Evolutionary conservation across 2,329 filamentous ascomycete species (phyloP), one percentile per base, ranked within the genome.

Genomic region (Thielaviopsis euricoi): DNA sequence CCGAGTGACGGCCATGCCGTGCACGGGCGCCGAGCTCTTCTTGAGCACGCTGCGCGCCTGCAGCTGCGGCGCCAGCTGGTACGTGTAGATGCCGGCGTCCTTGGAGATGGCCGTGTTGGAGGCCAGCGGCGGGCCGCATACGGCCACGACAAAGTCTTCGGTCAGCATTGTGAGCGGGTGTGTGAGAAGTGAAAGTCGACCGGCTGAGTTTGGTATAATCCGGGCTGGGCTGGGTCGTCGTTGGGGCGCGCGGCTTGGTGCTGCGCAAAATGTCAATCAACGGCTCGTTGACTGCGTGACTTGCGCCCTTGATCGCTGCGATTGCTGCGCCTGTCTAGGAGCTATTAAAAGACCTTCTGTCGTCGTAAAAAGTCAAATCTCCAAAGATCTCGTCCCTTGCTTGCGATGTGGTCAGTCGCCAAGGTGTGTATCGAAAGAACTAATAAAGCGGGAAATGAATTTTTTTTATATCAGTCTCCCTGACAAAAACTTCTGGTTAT

Each of bases 61-160:
- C 62, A 85, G 80, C 57, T 85, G 78, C 48, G 90, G 90, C 65
- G 89, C 86, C 64, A 89, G 79, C 62, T 89, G 83, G 70, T 95
- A 87, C 58, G 87, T 71, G 71, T 94, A 93, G 67, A 97, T 89
- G 65, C 87, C 89, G 54, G 89, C 84, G 71, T 96, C 89, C 71
- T 91, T 83, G 59, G 79, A 75, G 56, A 83, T 74, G 62, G 80
- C 76, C 1, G 81, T 83, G 66, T 82, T 83, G 65, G 81, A 77
- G 61, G 78, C 71, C 59, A 82, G 69, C 3, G 76, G 79, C 52
- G 77, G 74, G 23, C 80, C 81, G 58, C 74, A 74, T 61, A 82
- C 74, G 55, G 80, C 73, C 40, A 79, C 77, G 62, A 83, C 73
- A 66, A 83, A 80, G 60, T 76, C 74, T 66, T 84, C 80, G 22